phyloP scores from a whole-genome alignment of 805 yeast genomes.

The Saturnispora hagleri region DNA sequence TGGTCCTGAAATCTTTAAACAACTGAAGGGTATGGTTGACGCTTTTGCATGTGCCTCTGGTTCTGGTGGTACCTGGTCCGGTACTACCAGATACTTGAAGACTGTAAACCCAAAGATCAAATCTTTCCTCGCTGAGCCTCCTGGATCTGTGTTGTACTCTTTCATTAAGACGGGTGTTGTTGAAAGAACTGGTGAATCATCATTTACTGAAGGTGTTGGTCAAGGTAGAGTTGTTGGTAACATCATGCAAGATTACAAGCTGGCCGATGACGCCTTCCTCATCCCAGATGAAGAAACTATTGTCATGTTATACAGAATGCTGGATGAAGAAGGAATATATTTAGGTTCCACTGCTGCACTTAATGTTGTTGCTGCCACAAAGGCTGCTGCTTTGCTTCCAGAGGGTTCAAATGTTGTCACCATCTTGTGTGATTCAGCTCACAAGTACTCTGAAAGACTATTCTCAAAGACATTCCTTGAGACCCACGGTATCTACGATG shows the following conservation, averaged over 20 bases:
- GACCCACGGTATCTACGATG: constrained; percentile 52
- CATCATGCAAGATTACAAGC: constrained; percentile 58
- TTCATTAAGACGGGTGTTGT: constrained; percentile 66
- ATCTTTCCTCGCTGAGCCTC: constrained; percentile 82
- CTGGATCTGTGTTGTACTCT: constrained; percentile 79
- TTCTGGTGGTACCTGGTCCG: constrained; percentile 90
- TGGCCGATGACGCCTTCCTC: constrained; percentile 71
- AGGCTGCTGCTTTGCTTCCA: constrained; percentile 67
- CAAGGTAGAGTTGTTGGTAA: constrained; percentile 89
- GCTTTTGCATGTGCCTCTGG: constrained; percentile 91
- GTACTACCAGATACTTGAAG: constrained; percentile 71
- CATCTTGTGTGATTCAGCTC: constrained; percentile 83
- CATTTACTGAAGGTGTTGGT: constrained; percentile 94
- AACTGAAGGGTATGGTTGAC: constrained; percentile 69
- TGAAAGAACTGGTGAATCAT: constrained; percentile 61
- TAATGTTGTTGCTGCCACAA: constrained; percentile 82
- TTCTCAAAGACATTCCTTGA: constrained; percentile 74
- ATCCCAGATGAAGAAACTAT: constrained; percentile 77
- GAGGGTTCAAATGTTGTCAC: constrained; percentile 79
- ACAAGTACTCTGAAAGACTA: constrained; percentile 74
- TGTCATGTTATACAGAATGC: constrained; percentile 69
- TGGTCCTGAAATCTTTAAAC: constrained; percentile 90
- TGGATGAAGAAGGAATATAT: constrained; percentile 85
- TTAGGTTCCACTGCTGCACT: constrained; percentile 88
- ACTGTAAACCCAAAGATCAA: constrained; percentile 53